phyloP scores from a whole-genome alignment of 495 filamentous ascomycete genomes.

The Talaromyces adpressus region DNA sequence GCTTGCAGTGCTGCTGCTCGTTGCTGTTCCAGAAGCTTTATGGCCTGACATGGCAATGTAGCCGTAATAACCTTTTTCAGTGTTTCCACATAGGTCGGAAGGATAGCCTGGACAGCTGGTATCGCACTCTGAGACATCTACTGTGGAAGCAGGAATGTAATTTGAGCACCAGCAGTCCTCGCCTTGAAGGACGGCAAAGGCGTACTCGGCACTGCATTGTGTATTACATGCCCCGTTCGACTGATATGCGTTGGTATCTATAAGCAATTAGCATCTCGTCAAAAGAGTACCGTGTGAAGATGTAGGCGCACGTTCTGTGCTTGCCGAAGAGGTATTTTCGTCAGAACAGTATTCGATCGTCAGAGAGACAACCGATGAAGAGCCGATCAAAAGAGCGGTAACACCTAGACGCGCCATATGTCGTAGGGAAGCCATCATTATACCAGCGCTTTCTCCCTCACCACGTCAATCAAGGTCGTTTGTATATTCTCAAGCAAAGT shows the following conservation, averaged over 20 bases:
- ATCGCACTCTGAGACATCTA: constrained; percentile 42
- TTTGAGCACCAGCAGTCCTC: constrained; percentile 72
- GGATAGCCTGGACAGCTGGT: constrained; percentile 60
- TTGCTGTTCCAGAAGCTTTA: constrained; percentile 29
- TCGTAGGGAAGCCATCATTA: background rate
- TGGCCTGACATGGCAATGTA: constrained; percentile 40
- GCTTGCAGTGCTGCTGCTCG: constrained; percentile 15
- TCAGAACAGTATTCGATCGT: constrained; percentile 35
- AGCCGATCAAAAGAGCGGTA: background rate
- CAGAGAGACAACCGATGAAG: constrained; percentile 12
- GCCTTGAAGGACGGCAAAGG: constrained; percentile 62
- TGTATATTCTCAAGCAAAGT: background rate
- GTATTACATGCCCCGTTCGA: constrained; percentile 56
- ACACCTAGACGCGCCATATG: background rate
- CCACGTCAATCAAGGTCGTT: too few relatives aligned
- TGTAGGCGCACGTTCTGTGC: constrained; percentile 21
- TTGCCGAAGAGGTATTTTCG: constrained; percentile 38
- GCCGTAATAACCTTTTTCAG: constrained; percentile 45
- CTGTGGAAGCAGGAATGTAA: constrained; percentile 48
- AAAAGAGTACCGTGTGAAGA: background rate
- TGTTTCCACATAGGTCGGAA: constrained; percentile 55
- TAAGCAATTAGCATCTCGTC: constrained; percentile 9
- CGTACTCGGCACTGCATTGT: constrained; percentile 50
- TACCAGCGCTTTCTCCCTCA: background rate
- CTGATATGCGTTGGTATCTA: constrained; percentile 52